These are phyloP conservation scores for Sporothrix humicola DNA, from an alignment of 2,329 filamentous ascomycete genomes.

Conservation along the genomic window DNA sequence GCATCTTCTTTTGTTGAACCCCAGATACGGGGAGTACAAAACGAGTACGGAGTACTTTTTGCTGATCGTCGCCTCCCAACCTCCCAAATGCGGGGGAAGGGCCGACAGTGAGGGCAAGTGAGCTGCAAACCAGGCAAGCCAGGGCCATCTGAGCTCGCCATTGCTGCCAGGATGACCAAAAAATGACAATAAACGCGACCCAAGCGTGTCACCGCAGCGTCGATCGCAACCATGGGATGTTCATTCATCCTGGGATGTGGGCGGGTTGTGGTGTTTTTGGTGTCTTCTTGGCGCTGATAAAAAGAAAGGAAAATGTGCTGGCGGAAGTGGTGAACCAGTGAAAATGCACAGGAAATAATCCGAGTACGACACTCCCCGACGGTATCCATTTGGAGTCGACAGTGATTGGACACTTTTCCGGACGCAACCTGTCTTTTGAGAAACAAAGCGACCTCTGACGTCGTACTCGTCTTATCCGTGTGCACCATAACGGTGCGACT, in stretches of 20 bases:
- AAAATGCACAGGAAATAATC: not conserved
- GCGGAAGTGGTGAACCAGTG: not conserved
- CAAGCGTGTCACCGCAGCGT: not conserved
- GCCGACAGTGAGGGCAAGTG: not conserved
- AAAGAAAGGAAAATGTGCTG: not conserved
- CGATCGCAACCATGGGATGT: conserved; percentile 1
- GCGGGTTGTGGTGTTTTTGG: too few relatives aligned
- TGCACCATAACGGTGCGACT: not conserved
- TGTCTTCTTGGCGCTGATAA: too few relatives aligned
- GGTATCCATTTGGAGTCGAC: not conserved
- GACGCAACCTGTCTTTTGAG: too few relatives aligned
- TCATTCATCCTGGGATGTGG: too few relatives aligned
- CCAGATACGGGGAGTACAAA: not conserved
- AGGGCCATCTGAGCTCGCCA: too few relatives aligned
- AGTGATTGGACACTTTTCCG: not conserved
- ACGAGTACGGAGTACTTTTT: not conserved
- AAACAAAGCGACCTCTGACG: not conserved
- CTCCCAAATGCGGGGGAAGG: conserved; percentile 14
- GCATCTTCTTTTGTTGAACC: not conserved
- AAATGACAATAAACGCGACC: not conserved
- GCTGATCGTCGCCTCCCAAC: not conserved
- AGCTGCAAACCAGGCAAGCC: too few relatives aligned
- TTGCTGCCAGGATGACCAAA: too few relatives aligned
- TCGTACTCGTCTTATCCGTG: not conserved
- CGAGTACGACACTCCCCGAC: too few relatives aligned